Evolutionary conservation across 1,284 basidiomycete genomes (phyloP), one percentile per base, ranked within the genome.

Genomic region (Puccinia polysora): DNA sequence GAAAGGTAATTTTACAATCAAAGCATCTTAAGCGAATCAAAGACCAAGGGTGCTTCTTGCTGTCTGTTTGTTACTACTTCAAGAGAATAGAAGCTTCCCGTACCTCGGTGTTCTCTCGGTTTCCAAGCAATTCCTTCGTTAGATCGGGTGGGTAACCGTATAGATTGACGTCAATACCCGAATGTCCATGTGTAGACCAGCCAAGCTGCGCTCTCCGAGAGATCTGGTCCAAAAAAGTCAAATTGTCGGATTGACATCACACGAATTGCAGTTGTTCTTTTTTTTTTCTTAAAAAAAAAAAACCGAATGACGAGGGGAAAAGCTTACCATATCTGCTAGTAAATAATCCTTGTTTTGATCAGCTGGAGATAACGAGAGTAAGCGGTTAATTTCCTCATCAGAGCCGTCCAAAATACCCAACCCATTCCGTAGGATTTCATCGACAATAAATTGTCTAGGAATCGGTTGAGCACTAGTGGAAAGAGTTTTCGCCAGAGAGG

Each of bases 91-190:
- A 63, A 52, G 64, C 55, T 30, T 58, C n/a, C 0, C 74, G 73
- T 4, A 78, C 75, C 56, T 78, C 77, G 34, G 78, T 81, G 70
- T 82, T 82, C 71, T 82, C 81, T 32, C 77, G 75, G 68, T 80
- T 81, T 1, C 81, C 81, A 0, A 68, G 53, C 5, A 81, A 69
- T 0, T 75, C 75, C 49, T 74, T 58, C 0, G 75, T 74, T 53
- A 76, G 34, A 23, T 76, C 76, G 36, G 73, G 68, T 0, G 80
- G 80, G 28, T 78, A 75, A 30, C 78, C 79, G 63, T 81, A 81
- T 2, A 81, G 76, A 40, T 81, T 80, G 52, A 81, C 80, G 65
- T 81, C 81, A 38, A 81, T 78, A n/a, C 79, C 81, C 20, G 78
- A 79, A 65, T 81, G 80, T 0, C 81, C 81, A n/a, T 77, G 75